Evolutionary conservation across 2,329 filamentous ascomycete species (phyloP), one percentile per base, ranked within the genome.

Genomic region (Penicillium brasilianum): DNA sequence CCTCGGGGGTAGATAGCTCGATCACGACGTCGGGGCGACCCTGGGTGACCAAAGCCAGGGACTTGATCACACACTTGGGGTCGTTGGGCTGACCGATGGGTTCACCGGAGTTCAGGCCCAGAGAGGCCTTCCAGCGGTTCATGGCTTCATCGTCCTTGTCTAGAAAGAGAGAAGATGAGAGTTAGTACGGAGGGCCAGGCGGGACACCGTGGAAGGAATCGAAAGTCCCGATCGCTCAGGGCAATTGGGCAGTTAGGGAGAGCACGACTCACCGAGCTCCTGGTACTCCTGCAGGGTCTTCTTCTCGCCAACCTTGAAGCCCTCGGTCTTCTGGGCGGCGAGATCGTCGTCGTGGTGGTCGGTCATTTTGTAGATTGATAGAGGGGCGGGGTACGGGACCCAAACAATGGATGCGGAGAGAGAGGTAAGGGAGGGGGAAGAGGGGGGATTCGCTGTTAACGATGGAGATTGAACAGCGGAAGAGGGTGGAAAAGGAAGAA

Each of bases 291-390:
- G 91, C 75, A 99, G 85, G 71, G 92, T 96, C 87, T 98, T 97
- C 89, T 97, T 97, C 87, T 97, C 92, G 70, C 92, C 93, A 76
- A 97, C 90, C 88, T 96, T 97, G 89, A 97, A 98, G 77, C 94
- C 94, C 82, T 93, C 89, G 69, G 93, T 97, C 82, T 90, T 86
- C 83, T 95, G 91, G 66, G 92, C 90, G 79, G 90, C 84, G 69
- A 94, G 87, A 74, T 98, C 94, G 64, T 97, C 92, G 13, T 91
- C 86, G 67, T 89, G 83, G 74, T 86, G 82, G 71, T 87, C 85
- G 69, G 88, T 84, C 89, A 92, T 92, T 72, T 71, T 84, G 78
- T 37, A 36, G 37, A 50, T 57, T 66, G 58, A 55, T 61, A 61
- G 62, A 57, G 18, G 34, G 52, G 63, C 55, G 68, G 66, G 62